Evolutionary conservation across 805 yeast species (phyloP).

Genomic region (Wickerhamomyces sydowiorum): DNA sequence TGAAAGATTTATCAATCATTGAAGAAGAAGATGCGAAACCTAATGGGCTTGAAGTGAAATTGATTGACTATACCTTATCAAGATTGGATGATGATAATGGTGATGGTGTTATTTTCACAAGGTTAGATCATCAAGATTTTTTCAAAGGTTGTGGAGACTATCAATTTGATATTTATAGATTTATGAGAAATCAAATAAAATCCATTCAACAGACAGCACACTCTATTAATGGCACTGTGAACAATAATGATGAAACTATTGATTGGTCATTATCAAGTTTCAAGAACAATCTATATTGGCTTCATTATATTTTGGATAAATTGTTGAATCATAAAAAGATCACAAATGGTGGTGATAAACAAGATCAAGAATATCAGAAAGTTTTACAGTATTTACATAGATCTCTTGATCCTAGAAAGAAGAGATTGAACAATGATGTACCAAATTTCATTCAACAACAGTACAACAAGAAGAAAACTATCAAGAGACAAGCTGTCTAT

Average conservation of each 20-base stretch:
- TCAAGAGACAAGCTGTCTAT: slow-evolving; percentile 15
- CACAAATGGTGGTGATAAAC: slow-evolving; percentile 10
- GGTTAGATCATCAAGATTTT: slow-evolving; percentile 61
- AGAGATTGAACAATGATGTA: slow-evolving; percentile 14
- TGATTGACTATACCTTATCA: slow-evolving; percentile 55
- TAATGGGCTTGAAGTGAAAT: slow-evolving; percentile 30
- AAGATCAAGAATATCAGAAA: slow-evolving; percentile 18
- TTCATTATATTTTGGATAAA: slow-evolving; percentile 52
- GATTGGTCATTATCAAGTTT: slow-evolving; percentile 45
- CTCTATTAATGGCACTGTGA: slow-evolving; percentile 12
- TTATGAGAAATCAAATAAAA: slow-evolving; percentile 38
- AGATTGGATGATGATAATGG: slow-evolving; percentile 35
- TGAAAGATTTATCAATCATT: slow-evolving; percentile 16
- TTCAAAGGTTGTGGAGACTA: slow-evolving; percentile 57
- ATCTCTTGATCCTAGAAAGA: slow-evolving; percentile 29
- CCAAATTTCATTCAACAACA: slow-evolving; percentile 7
- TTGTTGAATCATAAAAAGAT: slow-evolving; percentile 37
- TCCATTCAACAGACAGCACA: background rate
- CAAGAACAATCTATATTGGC: slow-evolving; percentile 56
- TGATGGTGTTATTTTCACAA: slow-evolving; percentile 35
- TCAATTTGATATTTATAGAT: slow-evolving; percentile 54
- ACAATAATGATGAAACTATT: too few species aligned
- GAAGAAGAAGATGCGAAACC: slow-evolving; percentile 5
- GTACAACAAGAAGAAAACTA: background rate
- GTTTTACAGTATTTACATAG: slow-evolving; percentile 24